phyloP scores from a whole-genome alignment of 1,284 basidiomycete species.

The Trichosporon inkin region DNA sequence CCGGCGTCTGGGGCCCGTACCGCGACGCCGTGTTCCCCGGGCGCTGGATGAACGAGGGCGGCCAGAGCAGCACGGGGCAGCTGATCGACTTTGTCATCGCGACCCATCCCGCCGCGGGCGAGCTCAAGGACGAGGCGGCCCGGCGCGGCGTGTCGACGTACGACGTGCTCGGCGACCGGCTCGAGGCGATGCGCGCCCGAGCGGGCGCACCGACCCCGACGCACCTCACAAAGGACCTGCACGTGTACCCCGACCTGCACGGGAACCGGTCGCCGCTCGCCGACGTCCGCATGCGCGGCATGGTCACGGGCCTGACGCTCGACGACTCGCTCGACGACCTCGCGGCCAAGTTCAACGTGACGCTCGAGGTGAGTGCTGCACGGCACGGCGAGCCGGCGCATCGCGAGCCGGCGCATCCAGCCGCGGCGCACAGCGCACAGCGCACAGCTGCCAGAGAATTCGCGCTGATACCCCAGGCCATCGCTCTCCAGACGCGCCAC shows the following conservation, averaged over 20 bases:
- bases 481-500: conserved; percentile 91
- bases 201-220: conserved; percentile 62
- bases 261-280: conserved; percentile 95
- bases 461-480: conserved; percentile 54
- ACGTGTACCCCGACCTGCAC: conserved; percentile 89
- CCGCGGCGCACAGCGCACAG: background rate
- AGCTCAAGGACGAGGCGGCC: conserved; percentile 60
- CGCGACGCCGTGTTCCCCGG: conserved; percentile 74
- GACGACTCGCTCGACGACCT: conserved; percentile 75
- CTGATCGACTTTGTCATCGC: conserved; percentile 92
- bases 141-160: conserved; percentile 51
- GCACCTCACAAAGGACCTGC: conserved; percentile 81
- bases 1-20: conserved; percentile 80
- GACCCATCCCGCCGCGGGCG: conserved; percentile 77
- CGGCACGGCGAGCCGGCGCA: too few species aligned
- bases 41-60: conserved; percentile 99
- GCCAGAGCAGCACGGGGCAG: conserved; percentile 97
- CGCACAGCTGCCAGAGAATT: background rate
- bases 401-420: too few species aligned
- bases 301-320: conserved; percentile 79
- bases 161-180: conserved; percentile 66
- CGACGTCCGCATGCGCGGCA: conserved; percentile 86
- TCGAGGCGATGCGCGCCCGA: conserved; percentile 65
- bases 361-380: conserved; percentile 66
- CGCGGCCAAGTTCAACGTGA: conserved; percentile 83